Base-by-base conservation (phyloP, 768 basidiomycete species). In the Lentinus brumalis region DNA sequence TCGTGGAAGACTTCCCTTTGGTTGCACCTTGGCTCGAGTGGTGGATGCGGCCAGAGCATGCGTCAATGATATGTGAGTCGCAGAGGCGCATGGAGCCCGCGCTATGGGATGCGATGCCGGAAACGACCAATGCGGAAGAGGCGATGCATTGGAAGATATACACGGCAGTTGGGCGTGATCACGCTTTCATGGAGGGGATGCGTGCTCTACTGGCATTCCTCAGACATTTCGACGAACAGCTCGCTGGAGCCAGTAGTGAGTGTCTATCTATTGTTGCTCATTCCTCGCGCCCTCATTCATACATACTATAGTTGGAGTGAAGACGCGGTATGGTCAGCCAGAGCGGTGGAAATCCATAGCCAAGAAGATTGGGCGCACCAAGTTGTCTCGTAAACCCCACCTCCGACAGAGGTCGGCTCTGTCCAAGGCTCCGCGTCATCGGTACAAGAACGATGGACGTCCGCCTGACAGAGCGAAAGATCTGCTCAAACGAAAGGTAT, bases 111-210 rank as follows among this genome's bases (percentile, higher is more conserved):
- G 70, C 68, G 0, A 62, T 78, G 1, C 76, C 75, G 0, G 50
- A 63, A 1, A 74, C 70, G 1, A 76, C 71, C 5, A 78, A 78
- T 66, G 71, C 76, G 1, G 73, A 75, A 47, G 77, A 78, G 55
- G 57, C 73, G 0, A 72, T 76, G 69, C 71, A 78, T 55, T 74
- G 66, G 66, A 75, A 73, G 50, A 29, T 77, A 0, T 76, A 77
- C 44, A 16, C 53, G 31, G 74, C 68, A 1, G 58, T 53, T 55
- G 74, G 73, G 12, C 44, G 49, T 9, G 49, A 63, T 35, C 60
- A 64, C 40, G 42, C 14, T 4, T 66, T 75, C 31, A 52, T 75
- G 10, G 67, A 70, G 21, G 21, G 21, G 21, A 26, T 26, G 21
- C 21, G 21, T 26, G 74, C 73, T 0, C 10, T 74, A 2, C 15